phyloP scores from a whole-genome alignment of 331 rosid genomes.

The Dryas integrifolia region DNA sequence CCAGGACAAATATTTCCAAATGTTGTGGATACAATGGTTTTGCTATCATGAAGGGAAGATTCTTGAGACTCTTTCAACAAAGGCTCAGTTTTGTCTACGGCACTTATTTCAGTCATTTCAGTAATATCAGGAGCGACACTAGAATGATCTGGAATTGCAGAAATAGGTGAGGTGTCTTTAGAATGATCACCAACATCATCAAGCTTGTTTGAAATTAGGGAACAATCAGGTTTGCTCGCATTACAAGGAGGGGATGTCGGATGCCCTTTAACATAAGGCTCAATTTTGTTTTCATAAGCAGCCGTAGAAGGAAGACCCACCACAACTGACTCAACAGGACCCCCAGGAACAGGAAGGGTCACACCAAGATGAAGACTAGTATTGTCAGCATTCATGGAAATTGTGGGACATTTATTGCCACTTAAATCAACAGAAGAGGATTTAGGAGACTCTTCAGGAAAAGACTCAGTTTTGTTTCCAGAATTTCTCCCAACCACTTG shows the following conservation, averaged over 20 bases:
- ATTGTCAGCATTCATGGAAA: conserved; percentile 28
- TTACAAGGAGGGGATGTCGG: conserved; percentile 21
- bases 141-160: conserved; percentile 26
- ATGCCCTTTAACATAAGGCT: conserved; percentile 24
- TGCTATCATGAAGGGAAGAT: conserved; percentile 23
- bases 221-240: conserved; percentile 20
- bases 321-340: conserved; percentile 17
- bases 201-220: conserved; percentile 24
- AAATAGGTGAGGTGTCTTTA: conserved; percentile 24
- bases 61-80: conserved; percentile 22
- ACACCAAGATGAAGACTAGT: conserved; percentile 30
- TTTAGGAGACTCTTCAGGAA: conserved; percentile 33
- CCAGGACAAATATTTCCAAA: not conserved
- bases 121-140: conserved; percentile 25
- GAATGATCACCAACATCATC: conserved; percentile 35
- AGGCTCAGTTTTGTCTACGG: conserved; percentile 13
- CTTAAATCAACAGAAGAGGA: conserved; percentile 33
- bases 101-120: conserved; percentile 14
- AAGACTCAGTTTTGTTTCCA: conserved; percentile 34
- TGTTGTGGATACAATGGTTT: conserved; percentile 14
- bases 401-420: conserved; percentile 25
- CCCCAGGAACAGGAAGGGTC: conserved; percentile 26
- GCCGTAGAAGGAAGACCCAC: conserved; percentile 24
- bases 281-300: conserved; percentile 29
- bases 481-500: conserved; percentile 26